A percentile compares a stretch with the other conserved stretches of the same genome.
These are phyloP conservation scores for Pilobolus umbonatus DNA, from an alignment of 192 early-diverging fungal species.

Conservation along the genomic window DNA sequence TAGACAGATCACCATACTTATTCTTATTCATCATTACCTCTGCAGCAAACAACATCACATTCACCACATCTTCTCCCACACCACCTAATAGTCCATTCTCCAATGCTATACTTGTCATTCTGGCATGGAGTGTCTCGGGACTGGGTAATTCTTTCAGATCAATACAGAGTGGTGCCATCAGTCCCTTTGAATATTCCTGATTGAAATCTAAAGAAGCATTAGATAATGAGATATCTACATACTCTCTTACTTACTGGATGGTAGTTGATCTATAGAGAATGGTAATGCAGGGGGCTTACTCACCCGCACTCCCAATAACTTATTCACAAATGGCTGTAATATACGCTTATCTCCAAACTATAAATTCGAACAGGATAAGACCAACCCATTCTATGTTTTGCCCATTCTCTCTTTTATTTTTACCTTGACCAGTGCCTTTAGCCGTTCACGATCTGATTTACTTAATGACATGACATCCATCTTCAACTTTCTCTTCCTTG, in stretches of 20 bases:
- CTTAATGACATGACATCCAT: constrained; percentile 63
- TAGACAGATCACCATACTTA: background rate
- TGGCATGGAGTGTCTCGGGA: constrained; percentile 55
- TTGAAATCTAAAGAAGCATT: constrained; percentile 19
- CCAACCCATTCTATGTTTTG: no score
- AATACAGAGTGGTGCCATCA: constrained; percentile 60
- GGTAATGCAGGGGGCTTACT: constrained; percentile 47
- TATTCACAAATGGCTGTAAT: constrained; percentile 21
- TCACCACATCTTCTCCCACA: constrained; percentile 53
- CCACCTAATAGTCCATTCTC: constrained; percentile 66
- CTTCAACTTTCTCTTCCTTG: constrained; percentile 60
- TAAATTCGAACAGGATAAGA: background rate
- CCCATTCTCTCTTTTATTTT: background rate
- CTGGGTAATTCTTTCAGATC: constrained; percentile 63
- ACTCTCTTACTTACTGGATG: constrained; percentile 36
- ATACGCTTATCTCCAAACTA: constrained; percentile 15
- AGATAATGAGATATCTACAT: background rate
- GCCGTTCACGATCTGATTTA: constrained; percentile 59
- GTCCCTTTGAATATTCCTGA: constrained; percentile 60
- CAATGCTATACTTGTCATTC: constrained; percentile 64
- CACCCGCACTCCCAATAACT: constrained; percentile 20
- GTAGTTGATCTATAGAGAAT: constrained; percentile 42
- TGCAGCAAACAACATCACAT: constrained; percentile 61
- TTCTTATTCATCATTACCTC: constrained; percentile 43
- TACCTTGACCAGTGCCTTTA: constrained; percentile 61